Base-by-base conservation (phyloP, 202 grass and related monocot genomes). In the Bolboschoenoplectus hybrid region DNA sequence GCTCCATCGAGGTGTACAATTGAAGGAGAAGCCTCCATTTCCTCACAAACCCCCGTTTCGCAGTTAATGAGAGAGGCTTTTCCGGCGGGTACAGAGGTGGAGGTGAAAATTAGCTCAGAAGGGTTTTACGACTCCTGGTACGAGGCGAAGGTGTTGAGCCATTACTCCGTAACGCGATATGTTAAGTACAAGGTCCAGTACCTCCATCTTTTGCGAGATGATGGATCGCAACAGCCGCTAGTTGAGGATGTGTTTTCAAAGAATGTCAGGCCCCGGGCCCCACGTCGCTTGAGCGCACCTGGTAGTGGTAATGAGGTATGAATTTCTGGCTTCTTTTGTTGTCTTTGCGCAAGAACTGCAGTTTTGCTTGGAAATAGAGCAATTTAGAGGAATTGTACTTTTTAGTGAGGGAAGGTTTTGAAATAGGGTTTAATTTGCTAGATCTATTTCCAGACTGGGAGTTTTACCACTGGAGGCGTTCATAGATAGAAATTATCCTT, bases 51-150 rank as follows among this genome's bases (percentile, higher is more conserved):
- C 74, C 34, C 74, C 6, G 13, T 56, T 13, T 56, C 51, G 51
- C 32, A 36, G 50, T 39, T 51, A 38, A 78, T 2, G 26, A 51
- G 0, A 26, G 49, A 17, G 34, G 9, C 9, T n/a, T 71, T 89
- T 20, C 36, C 86, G 2, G 9, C 52, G 3, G 92, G 92, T 78
- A 40, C 82, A 9, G 14, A n/a, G 20, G 91, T 97, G 57, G 92
- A 97, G 88, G 92, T 93, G 35, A 82, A 84, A 9, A 51, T 74
- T 6, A 61, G 38, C 2, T 52, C 26, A 44, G 71, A 91, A 35
- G 88, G 91, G 7, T 94, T 93, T 82, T 41, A 2, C 1, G 87
- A 51, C 26, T 88, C 91, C 39, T 97, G 88, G 88, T 90, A 90
- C 82, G 95, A 94, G 89, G 91, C 88, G 17, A 85, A 65, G 32